These are phyloP conservation scores for Penicillium sp. DNA, from an alignment of 2,329 filamentous ascomycete genomes.

Conservation along the genomic window DNA sequence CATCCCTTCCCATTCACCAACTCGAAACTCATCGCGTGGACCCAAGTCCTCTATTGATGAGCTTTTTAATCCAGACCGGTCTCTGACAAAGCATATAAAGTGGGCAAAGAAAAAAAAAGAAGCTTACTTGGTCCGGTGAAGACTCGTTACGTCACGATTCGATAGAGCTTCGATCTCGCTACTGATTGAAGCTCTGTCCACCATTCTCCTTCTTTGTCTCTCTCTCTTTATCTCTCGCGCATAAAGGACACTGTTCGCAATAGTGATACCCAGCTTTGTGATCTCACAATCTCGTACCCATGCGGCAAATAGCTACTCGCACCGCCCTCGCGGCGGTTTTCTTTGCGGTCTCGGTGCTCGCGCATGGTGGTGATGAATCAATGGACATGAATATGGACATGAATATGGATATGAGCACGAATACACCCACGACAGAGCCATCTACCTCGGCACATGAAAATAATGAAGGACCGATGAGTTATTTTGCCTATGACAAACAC, in stretches of 20 bases:
- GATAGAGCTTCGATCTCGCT: conserved; percentile 22
- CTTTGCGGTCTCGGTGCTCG: conserved; percentile 36
- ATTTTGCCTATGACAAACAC: conserved; percentile 48
- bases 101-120: neutral
- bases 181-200: conserved; percentile 18
- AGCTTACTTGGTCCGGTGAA: conserved; percentile 11
- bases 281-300: conserved; percentile 13
- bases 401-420: conserved; percentile 31
- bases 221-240: conserved; percentile 11
- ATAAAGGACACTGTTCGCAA: neutral
- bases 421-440: conserved; percentile 19
- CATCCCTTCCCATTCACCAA: neutral
- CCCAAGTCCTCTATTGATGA: conserved; percentile 4
- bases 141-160: conserved; percentile 30
- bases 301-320: conserved; percentile 31
- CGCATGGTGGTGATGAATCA: conserved; percentile 39
- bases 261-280: conserved; percentile 8
- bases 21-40: conserved; percentile 1
- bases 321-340: conserved; percentile 34
- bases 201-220: neutral
- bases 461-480: conserved; percentile 45
- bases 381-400: conserved; percentile 38
- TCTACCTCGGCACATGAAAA: conserved; percentile 18
- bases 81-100: neutral
- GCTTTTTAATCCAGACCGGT: neutral